Evolutionary conservation across 768 basidiomycete species (phyloP).

Genomic region (Pisolithus albus): DNA sequence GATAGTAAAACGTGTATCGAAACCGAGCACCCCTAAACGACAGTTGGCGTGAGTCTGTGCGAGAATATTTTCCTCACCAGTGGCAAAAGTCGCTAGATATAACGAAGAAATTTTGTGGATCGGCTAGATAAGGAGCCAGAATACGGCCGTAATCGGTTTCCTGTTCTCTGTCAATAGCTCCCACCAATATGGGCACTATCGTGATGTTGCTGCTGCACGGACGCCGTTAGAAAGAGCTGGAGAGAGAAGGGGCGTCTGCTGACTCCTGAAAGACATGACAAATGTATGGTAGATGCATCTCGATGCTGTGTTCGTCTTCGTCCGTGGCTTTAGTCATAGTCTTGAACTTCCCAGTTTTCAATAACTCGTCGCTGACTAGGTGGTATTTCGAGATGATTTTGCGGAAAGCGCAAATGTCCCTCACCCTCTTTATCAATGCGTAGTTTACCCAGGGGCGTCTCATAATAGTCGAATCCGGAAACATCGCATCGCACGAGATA

Average conservation of each 20-base stretch:
- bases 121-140: slow-evolving; percentile 73
- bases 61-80: slow-evolving; percentile 50
- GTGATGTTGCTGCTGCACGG: slow-evolving; percentile 57
- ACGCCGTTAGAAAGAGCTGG: slow-evolving; percentile 3
- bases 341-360: slow-evolving; percentile 60
- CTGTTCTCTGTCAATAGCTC: slow-evolving; percentile 53
- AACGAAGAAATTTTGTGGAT: slow-evolving; percentile 78
- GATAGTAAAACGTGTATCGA: slow-evolving; percentile 83
- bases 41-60: slow-evolving; percentile 1
- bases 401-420: slow-evolving; percentile 19
- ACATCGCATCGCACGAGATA: slow-evolving; percentile 85
- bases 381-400: slow-evolving; percentile 2
- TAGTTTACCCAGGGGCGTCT: slow-evolving; percentile 80
- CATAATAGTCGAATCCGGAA: slow-evolving; percentile 68
- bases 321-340: slow-evolving; percentile 62
- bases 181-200: slow-evolving; percentile 89
- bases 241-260: slow-evolving; percentile 8
- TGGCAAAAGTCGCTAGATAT: slow-evolving; percentile 98
- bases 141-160: slow-evolving; percentile 63
- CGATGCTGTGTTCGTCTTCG: slow-evolving; percentile 94
- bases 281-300: slow-evolving; percentile 95
- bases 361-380: slow-evolving; percentile 62
- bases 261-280: slow-evolving; percentile 81
- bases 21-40: slow-evolving; percentile 71
- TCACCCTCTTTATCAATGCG: slow-evolving; percentile 74